Evolutionary conservation across 164 flowering plant species (phyloP).

Genomic region (Aristolochia californica): DNA sequence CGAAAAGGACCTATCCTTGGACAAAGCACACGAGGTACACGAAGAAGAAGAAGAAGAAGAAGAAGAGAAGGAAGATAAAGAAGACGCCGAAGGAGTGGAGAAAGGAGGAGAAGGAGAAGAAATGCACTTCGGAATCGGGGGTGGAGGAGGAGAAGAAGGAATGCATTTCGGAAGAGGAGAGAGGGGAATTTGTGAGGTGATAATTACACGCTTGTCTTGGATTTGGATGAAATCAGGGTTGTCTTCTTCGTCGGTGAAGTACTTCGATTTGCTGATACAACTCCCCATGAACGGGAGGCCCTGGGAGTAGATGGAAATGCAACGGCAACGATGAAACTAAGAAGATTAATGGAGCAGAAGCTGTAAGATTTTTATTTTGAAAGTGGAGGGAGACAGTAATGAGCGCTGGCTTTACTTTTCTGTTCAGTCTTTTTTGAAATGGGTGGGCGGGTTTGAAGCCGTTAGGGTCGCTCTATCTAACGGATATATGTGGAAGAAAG

Average conservation of each 20-base stretch:
- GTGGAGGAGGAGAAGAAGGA: neutral
- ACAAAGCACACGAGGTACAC: neutral
- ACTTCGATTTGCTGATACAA: constrained; percentile 1
- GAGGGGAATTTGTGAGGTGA: neutral
- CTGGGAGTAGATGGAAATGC: neutral
- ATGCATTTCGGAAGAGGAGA: neutral
- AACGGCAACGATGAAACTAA: neutral
- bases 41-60: no score
- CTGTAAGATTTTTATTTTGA: neutral
- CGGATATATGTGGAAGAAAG: neutral
- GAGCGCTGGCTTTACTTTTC: neutral
- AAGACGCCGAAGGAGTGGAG: neutral
- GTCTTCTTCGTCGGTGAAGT: neutral
- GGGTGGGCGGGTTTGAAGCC: constrained; percentile 2
- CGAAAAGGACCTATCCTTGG: constrained; percentile 1
- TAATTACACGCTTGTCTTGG: constrained; percentile 4
- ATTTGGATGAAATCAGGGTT: neutral
- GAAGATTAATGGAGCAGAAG: neutral
- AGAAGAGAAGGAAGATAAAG: no score
- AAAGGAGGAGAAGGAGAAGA: neutral
- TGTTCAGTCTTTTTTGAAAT: neutral
- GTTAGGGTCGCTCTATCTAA: neutral
- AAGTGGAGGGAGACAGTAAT: neutral
- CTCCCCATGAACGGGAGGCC: neutral
- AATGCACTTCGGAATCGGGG: neutral